Evolutionary conservation across 2,329 filamentous ascomycete genomes (phyloP), one percentile per base, ranked within the genome.

Genomic region (Pezicula carpinea): DNA sequence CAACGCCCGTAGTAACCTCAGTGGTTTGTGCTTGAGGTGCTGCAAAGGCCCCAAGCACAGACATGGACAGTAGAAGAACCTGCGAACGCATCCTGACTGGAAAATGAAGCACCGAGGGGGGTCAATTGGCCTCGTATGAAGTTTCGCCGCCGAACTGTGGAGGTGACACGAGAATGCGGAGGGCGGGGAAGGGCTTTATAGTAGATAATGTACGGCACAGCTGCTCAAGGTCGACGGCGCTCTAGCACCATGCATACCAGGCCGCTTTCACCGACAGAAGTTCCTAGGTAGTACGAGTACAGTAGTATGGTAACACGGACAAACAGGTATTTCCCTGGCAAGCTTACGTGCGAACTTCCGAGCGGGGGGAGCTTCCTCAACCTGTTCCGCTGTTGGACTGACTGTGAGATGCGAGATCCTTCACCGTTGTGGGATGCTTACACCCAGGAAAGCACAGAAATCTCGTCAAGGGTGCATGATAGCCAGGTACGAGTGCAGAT

Each of bases 1-100:
- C 57, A 10, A 53, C 54, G n/a, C 59, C 57, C 6, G 54, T 60
- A 43, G 53, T 47, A 5, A 35, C 22, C 42, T 57, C 36, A 23
- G 8, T 22, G 18, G 18, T 22, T 17, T 50, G 49, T 10, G 52
- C 51, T 45, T 60, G 59, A 35, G 53, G 48, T 19, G 23, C 21
- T 6, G 53, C 52, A 15, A 52, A 35, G 13, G 48, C 32, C 15
- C 43, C 13, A 41, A 14, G 51, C 43, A 42, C 29, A 46, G 31
- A 60, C 34, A 17, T 48, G 44, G 22, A 52, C 43, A 21, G 26
- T 22, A 47, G 23, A 15, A 57, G 19, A 33, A 52, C 18, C 43
- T 41, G n/a, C 32, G 47, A 44, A 21, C 47, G 47, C 47, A 59
- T 61, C n/a, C 42, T 56, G 49, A 49, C 23, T 29, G 17, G 22